phyloP scores from a whole-genome alignment of 768 basidiomycete species.

The Dioszegia crocea region DNA sequence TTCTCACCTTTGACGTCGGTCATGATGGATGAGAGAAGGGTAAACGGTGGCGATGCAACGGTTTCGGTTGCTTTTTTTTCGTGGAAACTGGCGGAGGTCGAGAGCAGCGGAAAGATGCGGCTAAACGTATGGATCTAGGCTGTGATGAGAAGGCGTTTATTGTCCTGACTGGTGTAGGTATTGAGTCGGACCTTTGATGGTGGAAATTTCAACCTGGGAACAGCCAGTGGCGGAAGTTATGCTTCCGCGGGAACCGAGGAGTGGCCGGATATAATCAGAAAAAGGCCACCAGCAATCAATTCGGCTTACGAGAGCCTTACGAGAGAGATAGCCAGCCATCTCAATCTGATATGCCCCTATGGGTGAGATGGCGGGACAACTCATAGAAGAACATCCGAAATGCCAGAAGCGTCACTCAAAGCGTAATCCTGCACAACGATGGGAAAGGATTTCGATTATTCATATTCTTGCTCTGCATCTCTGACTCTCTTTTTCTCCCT shows the following conservation, averaged over 20 bases:
- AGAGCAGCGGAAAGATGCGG: too few species aligned
- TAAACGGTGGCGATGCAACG: neutral
- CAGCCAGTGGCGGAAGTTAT: neutral
- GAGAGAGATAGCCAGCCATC: neutral
- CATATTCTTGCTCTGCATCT: neutral
- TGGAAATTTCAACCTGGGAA: neutral
- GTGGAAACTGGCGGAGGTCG: too few species aligned
- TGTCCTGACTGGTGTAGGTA: too few species aligned
- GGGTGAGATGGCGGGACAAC: neutral
- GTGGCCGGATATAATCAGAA: neutral
- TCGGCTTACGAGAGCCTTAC: neutral
- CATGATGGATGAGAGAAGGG: neutral
- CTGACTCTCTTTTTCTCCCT: neutral
- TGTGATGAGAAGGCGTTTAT: too few species aligned
- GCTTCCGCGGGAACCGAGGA: neutral
- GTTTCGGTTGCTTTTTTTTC: neutral
- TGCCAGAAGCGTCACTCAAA: neutral
- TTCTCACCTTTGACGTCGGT: slow-evolving; percentile 1
- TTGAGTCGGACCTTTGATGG: neutral
- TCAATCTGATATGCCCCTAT: neutral
- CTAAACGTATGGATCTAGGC: too few species aligned
- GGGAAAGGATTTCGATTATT: neutral
- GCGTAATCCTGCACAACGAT: neutral
- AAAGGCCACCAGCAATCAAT: neutral
- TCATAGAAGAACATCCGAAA: neutral